Evolutionary conservation across 2,329 filamentous ascomycete genomes (phyloP), one percentile per base, ranked within the genome.

Genomic region (Emergomyces pasteurianus): DNA sequence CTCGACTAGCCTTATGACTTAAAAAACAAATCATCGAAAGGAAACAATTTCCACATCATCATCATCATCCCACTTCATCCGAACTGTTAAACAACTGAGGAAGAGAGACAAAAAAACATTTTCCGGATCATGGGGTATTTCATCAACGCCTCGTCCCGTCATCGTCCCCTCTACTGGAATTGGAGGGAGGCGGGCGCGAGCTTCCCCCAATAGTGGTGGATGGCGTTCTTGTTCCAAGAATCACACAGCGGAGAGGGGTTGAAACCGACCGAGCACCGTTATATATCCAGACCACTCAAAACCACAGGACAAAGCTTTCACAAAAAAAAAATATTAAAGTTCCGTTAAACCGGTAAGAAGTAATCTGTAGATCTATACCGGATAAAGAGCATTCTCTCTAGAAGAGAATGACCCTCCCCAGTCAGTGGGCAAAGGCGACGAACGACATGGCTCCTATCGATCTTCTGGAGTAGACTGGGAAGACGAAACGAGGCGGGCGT

Each of bases 401-500:
- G 16, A 31, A 18, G 58, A 46, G 46, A 43, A 34, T 52, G 21
- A 34, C 23, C 38, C 34, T 42, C 28, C 28, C 57, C 43, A 40
- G 65, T 64, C 65, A 65, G 63, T 50, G 47, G 34, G 46, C 36
- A 50, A 58, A 55, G 68, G 64, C 66, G 64, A 67, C 65, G 66
- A 64, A 66, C 63, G 66, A 65, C 64, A 65, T 66, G 65, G 65
- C 69, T 73, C 68, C 70, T 70, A 73, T 71, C 69, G 68, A 67
- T 73, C 70, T 71, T 71, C 70, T 71, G 69, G 66, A 68, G 71
- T 69, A 70, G 70, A 73, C 72, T 70, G 71, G 71, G 70, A 72
- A 73, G 73, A 73, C 74, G 72, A 73, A 71, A 74, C 68, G 72
- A 74, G 74, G 75, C 71, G 70, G 73, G 69, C 68, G 71, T 69